These are phyloP conservation scores for Crithidia fasciculata DNA, from an alignment of 208 protist genomes.

Conservation along the genomic window DNA sequence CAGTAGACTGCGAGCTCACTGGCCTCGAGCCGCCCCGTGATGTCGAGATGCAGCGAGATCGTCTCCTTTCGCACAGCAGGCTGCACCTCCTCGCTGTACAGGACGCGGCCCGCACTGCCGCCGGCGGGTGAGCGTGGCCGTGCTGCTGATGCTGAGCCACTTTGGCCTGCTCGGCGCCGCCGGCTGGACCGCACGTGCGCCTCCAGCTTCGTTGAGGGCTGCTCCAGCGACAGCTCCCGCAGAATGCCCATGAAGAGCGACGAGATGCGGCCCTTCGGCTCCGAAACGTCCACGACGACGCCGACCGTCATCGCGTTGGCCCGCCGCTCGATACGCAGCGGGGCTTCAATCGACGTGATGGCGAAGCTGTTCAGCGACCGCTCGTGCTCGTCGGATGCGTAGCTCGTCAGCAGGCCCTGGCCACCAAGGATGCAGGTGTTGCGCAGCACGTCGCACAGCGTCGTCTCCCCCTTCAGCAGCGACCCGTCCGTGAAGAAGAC, in stretches of 20 bases:
- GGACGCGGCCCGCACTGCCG: background rate
- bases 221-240: constrained; percentile 58
- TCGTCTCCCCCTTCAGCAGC: constrained; percentile 33
- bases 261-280: constrained; percentile 63
- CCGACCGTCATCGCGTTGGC: constrained; percentile 37
- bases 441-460: constrained; percentile 33
- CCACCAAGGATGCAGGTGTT: constrained; percentile 74
- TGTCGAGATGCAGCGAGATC: constrained; percentile 42
- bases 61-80: constrained; percentile 5
- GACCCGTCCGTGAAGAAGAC: constrained; percentile 79
- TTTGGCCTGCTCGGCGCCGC: background rate
- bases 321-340: constrained; percentile 57
- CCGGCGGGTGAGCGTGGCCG: too few species aligned
- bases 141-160: background rate
- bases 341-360: constrained; percentile 63
- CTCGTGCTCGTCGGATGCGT: constrained; percentile 47
- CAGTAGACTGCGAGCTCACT: constrained; percentile 53
- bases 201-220: constrained; percentile 27
- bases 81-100: constrained; percentile 18
- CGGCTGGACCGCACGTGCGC: constrained; percentile 1
- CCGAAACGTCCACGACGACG: constrained; percentile 70
- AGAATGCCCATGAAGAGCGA: constrained; percentile 73
- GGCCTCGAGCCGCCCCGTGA: constrained; percentile 55
- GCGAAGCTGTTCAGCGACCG: constrained; percentile 59
- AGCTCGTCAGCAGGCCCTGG: constrained; percentile 66